Evolutionary conservation across 1,284 basidiomycete species (phyloP), one percentile per base, ranked within the genome.

Genomic region (Agaricales sp.): DNA sequence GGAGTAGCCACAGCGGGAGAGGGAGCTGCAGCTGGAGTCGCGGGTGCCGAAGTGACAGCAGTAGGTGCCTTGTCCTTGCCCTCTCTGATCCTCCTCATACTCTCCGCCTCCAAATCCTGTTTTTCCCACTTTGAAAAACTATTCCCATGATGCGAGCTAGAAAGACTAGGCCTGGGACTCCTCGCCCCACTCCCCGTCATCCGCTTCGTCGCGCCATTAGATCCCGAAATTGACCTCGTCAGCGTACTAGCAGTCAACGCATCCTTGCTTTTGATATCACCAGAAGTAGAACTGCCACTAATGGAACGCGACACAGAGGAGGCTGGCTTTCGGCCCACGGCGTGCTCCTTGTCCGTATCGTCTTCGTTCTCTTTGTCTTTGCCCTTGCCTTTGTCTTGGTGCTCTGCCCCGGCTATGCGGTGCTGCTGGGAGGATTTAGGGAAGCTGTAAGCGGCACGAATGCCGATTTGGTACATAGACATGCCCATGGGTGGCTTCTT

Each of bases 31-130:
- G 19, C 16, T 16, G 39, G 6, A 18, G 39, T 16, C 6, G 39
- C 39, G 18, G 39, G 39, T 8, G 39, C n/a, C 6, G 39, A 16
- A 4, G 19, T 41, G 13, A 18, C 4, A 4, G n/a, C 39, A 41
- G 39, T 16, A 6, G 6, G 6, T 4, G 8, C 16, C 55, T 71
- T 72, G 45, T 67, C 63, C 50, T 68, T 68, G 35, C 73, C 71
- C 49, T 75, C 72, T 43, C 81, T 67, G 57, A 85, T 72, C 55
- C 70, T 77, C 57, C 75, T 72, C 73, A 88, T 80, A n/a, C 84
- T 81, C 46, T 76, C 74, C 2, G 85, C 86, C 56, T 88, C 85
- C 30, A 85, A 61, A 56, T 88, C 85, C 59, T 88, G 85, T 54
- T 87, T 88, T 62, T 88, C 86, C 82, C 82, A 86, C 61, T 85